Percentiles rank a stretch among this genome's conserved stretches.
Conservation (phyloP, 1,139 yeast genomes). For the Diutina neorugosa region DNA sequence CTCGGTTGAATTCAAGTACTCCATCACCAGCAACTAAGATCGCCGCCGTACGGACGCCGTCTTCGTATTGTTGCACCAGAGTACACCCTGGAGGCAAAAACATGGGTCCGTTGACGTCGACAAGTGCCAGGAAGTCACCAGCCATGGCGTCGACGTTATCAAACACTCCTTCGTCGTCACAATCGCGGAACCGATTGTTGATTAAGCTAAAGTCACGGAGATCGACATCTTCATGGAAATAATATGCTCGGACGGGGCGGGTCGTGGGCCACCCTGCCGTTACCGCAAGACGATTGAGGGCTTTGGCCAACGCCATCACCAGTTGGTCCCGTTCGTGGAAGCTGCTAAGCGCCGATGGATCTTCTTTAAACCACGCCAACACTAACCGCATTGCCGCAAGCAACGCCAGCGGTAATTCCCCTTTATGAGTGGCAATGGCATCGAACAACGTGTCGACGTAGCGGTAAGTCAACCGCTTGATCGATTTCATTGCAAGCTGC, state of each 20-base stretch:
- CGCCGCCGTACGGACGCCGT: neutral
- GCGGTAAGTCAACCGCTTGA: slow-evolving; percentile 14
- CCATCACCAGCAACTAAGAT: neutral
- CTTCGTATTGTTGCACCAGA: neutral
- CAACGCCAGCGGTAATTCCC: neutral
- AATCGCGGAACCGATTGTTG: slow-evolving; percentile 43
- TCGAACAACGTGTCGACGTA: slow-evolving; percentile 24
- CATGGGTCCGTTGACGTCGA: neutral
- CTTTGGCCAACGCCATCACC: neutral
- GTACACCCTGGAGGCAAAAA: neutral
- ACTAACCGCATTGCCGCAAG: slow-evolving; percentile 25
- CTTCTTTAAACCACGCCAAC: slow-evolving; percentile 41
- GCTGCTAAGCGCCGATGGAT: neutral
- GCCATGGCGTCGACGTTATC: slow-evolving; percentile 14
- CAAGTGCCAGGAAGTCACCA: neutral
- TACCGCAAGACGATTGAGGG: slow-evolving; percentile 16
- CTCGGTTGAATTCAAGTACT: neutral
- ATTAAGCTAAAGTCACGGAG: slow-evolving; percentile 48
- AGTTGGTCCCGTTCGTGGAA: neutral
- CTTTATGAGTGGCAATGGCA: slow-evolving; percentile 7
- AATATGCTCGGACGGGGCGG: slow-evolving; percentile 34
- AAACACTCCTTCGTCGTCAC: slow-evolving; percentile 38
- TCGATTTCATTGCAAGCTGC: slow-evolving; percentile 10
- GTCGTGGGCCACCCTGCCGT: slow-evolving; percentile 9
- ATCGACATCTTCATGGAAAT: slow-evolving; percentile 52